Conservation (phyloP, 2,329 filamentous ascomycete genomes). For the Cytospora mali region DNA sequence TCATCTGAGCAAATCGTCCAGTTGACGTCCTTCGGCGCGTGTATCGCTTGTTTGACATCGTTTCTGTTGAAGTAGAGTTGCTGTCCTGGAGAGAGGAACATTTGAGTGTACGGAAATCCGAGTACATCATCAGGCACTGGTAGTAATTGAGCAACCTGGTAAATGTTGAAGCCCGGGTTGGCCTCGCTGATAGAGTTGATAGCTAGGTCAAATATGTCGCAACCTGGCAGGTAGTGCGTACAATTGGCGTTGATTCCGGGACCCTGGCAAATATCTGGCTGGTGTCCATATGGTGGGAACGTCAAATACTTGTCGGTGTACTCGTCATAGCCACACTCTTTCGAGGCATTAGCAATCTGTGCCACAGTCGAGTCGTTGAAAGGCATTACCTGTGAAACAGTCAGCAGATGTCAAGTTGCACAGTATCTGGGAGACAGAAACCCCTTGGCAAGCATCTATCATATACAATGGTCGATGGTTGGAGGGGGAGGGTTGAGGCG, state of each 20-base stretch:
- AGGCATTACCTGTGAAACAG: constrained; percentile 49
- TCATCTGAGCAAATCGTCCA: constrained; percentile 59
- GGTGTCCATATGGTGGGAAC: constrained; percentile 64
- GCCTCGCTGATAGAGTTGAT: constrained; percentile 51
- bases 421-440: not conserved
- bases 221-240: constrained; percentile 49
- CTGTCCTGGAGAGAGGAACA: constrained; percentile 62
- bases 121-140: constrained; percentile 25
- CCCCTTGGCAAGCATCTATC: no score
- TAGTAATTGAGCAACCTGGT: constrained; percentile 66
- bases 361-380: constrained; percentile 58
- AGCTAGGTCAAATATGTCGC: constrained; percentile 56
- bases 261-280: constrained; percentile 46
- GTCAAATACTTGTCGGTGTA: constrained; percentile 61
- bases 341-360: constrained; percentile 50
- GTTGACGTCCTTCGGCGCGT: constrained; percentile 35
- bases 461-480: no score
- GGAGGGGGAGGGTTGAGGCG: no score
- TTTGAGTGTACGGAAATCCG: constrained; percentile 57
- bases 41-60: constrained; percentile 33
- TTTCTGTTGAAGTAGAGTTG: constrained; percentile 71
- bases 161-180: constrained; percentile 69
- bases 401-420: not conserved
- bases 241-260: constrained; percentile 46
- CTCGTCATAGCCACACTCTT: constrained; percentile 61